Evolutionary conservation across 345 rosid genomes (phyloP).

Genomic region (Eucalyptus camaldulensis): DNA sequence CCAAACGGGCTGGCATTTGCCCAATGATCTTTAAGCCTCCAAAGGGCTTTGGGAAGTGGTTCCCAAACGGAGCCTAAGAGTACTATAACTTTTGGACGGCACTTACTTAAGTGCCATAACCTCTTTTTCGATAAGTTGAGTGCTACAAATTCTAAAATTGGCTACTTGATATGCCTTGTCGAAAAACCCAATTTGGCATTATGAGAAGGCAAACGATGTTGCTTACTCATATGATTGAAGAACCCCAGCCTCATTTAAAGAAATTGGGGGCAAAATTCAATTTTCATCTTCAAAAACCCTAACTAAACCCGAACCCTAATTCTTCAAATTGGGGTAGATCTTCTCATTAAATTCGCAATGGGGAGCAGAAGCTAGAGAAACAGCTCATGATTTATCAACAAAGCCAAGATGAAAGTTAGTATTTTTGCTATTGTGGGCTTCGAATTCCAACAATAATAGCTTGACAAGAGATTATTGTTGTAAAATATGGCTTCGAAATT

Average conservation of each 20-base stretch:
- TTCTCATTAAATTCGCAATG: not conserved
- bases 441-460: not conserved
- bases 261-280: not conserved
- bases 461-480: not conserved
- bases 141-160: not conserved
- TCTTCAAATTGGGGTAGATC: not conserved
- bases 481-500: too few relatives aligned
- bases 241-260: not conserved
- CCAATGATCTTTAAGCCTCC: too few relatives aligned
- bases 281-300: not conserved
- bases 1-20: too few relatives aligned
- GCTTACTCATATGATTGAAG: not conserved
- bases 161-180: not conserved
- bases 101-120: not conserved
- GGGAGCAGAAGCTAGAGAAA: not conserved
- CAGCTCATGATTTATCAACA: not conserved
- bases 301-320: not conserved
- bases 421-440: not conserved
- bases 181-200: not conserved
- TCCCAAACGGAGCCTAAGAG: too few relatives aligned
- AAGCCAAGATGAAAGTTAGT: not conserved
- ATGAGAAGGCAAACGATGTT: not conserved
- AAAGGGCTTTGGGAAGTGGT: too few relatives aligned
- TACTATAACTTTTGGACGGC: not conserved
- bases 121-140: not conserved